phyloP scores from a whole-genome alignment of 2,329 filamentous ascomycete species.

The Huntiella moniliformis region DNA sequence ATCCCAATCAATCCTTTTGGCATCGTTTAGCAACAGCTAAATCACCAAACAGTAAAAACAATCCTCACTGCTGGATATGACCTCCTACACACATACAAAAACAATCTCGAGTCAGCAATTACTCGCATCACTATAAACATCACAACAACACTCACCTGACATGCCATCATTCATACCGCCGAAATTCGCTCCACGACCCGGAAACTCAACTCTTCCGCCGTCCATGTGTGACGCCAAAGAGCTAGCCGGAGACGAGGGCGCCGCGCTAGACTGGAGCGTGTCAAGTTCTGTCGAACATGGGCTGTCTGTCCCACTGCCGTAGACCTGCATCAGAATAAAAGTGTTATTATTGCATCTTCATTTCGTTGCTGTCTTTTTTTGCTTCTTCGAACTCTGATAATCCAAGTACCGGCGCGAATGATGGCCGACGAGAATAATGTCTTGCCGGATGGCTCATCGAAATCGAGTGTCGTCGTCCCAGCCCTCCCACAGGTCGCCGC shows the following conservation, averaged over 20 bases:
- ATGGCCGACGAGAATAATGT: neutral
- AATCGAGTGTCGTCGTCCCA: neutral
- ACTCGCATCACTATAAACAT: too few relatives aligned
- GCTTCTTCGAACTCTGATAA: neutral
- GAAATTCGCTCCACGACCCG: too few relatives aligned
- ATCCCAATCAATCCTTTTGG: too few relatives aligned
- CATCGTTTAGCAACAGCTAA: too few relatives aligned
- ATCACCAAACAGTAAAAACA: too few relatives aligned
- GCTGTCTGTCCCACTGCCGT: neutral
- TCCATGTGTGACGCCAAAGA: neutral
- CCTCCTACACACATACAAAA: too few relatives aligned
- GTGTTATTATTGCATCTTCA: conserved; percentile 1
- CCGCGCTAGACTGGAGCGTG: neutral
- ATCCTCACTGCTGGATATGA: too few relatives aligned
- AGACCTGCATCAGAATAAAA: neutral
- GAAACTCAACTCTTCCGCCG: too few relatives aligned
- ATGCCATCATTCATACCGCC: too few relatives aligned
- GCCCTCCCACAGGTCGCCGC: neutral
- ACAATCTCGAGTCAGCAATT: too few relatives aligned
- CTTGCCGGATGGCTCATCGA: neutral
- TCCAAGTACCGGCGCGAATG: neutral
- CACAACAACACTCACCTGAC: too few relatives aligned
- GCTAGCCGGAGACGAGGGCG: neutral
- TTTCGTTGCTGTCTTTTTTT: neutral
- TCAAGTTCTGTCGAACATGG: neutral